These are phyloP conservation scores for Amauroascus niger DNA, from an alignment of 2,329 filamentous ascomycete species.

Conservation along the genomic window DNA sequence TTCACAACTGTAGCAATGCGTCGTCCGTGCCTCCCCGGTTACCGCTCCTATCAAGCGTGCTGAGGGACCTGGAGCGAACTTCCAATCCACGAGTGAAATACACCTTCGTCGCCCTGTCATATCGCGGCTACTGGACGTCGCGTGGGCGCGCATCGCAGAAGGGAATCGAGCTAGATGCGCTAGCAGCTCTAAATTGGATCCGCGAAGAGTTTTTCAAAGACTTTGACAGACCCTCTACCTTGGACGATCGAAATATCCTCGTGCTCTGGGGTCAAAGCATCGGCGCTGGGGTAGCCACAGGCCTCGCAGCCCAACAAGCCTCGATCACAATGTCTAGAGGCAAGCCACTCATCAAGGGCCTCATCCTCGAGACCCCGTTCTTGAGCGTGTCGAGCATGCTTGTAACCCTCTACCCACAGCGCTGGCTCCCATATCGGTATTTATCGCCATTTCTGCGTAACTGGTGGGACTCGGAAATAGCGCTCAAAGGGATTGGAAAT, in stretches of 20 bases:
- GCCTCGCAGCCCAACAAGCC: slow-evolving; percentile 36
- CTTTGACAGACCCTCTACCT: background rate
- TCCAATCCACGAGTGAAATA: slow-evolving; percentile 13
- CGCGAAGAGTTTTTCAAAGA: slow-evolving; percentile 31
- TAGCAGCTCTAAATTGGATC: slow-evolving; percentile 56
- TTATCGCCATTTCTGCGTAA: slow-evolving; percentile 64
- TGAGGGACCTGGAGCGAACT: slow-evolving; percentile 23
- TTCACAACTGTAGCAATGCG: slow-evolving; percentile 25
- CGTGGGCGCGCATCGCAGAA: slow-evolving; percentile 59
- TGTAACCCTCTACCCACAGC: slow-evolving; percentile 62
- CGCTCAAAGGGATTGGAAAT: slow-evolving; percentile 34
- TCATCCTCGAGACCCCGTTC: slow-evolving; percentile 70
- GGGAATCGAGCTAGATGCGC: slow-evolving; percentile 60
- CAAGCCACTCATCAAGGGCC: slow-evolving; percentile 28
- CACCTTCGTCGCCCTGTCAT: slow-evolving; percentile 42
- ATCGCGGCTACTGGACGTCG: slow-evolving; percentile 71
- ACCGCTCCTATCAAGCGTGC: slow-evolving; percentile 38
- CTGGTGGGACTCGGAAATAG: slow-evolving; percentile 41
- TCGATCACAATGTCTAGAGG: slow-evolving; percentile 20
- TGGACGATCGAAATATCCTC: background rate
- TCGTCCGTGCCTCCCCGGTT: slow-evolving; percentile 40
- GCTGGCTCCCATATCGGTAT: slow-evolving; percentile 68
- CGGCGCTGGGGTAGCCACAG: slow-evolving; percentile 61
- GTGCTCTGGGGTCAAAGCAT: slow-evolving; percentile 19
- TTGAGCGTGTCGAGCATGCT: slow-evolving; percentile 62